Evolutionary conservation across 257 asterid genomes (phyloP).

Genomic region (Mentha longifolia): DNA sequence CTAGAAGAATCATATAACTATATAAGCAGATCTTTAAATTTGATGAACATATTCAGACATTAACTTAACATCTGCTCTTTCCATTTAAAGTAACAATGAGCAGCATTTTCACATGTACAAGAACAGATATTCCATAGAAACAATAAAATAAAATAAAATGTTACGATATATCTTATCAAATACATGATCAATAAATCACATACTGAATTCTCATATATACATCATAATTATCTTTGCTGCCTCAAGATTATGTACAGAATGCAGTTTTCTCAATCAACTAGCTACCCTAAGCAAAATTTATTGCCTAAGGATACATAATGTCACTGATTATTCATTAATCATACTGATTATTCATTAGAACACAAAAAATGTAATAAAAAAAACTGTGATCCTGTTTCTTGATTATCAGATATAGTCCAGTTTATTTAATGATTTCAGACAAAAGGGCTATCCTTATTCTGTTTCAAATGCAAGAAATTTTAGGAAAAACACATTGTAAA

Average conservation of each 20-base stretch:
- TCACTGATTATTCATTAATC: constrained; percentile 21
- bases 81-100: background rate
- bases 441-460: background rate
- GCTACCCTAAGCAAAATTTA: background rate
- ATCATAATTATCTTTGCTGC: too few relatives aligned
- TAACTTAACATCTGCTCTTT: background rate
- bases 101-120: background rate
- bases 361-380: background rate
- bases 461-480: constrained; percentile 20
- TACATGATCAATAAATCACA: background rate
- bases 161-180: background rate
- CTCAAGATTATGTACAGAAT: background rate
- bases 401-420: too few relatives aligned
- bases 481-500: background rate
- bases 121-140: background rate
- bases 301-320: background rate
- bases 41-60: background rate
- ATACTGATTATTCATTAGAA: constrained; percentile 20
- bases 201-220: background rate
- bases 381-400: constrained; percentile 2
- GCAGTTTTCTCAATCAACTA: too few relatives aligned
- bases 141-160: background rate
- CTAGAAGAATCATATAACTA: background rate
- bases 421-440: constrained; percentile 18
- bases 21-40: background rate